phyloP scores from a whole-genome alignment of 2,329 filamentous ascomycete species.

The Claviceps sp. region DNA sequence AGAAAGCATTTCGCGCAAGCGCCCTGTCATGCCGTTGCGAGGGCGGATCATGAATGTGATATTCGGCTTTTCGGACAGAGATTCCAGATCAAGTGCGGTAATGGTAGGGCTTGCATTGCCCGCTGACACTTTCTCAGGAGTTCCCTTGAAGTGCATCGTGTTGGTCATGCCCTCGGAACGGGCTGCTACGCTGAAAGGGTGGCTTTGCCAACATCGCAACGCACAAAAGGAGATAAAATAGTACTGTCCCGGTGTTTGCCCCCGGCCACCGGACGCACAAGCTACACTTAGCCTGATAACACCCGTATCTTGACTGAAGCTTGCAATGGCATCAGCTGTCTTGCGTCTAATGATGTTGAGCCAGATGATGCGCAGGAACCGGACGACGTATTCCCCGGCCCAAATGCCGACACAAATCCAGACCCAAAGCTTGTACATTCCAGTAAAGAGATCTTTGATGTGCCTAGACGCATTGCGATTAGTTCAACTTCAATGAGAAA shows the following conservation, averaged over 20 bases:
- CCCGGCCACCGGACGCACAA: constrained; percentile 5
- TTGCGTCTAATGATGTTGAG: constrained; percentile 17
- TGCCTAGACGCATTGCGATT: constrained; percentile 4
- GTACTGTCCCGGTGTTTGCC: constrained; percentile 23
- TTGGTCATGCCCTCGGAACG: not conserved
- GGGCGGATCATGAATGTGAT: constrained; percentile 24
- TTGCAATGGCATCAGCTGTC: not conserved
- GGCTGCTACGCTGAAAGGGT: constrained; percentile 26
- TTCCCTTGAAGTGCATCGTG: not conserved
- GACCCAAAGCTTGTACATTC: constrained; percentile 10
- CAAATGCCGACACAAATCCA: constrained; percentile 31
- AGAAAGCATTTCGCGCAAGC: constrained; percentile 13
- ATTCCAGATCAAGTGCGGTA: not conserved
- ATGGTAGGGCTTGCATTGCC: not conserved
- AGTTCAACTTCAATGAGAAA: no score
- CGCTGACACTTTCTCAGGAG: not conserved
- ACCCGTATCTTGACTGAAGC: not conserved
- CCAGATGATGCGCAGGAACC: constrained; percentile 23
- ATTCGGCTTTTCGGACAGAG: constrained; percentile 3
- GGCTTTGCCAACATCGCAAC: constrained; percentile 24
- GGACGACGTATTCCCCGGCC: constrained; percentile 29
- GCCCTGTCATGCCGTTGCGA: constrained; percentile 21
- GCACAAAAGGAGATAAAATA: constrained; percentile 25
- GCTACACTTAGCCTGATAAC: not conserved
- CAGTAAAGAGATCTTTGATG: constrained; percentile 8